phyloP scores from a whole-genome alignment of 306 rosid species.

The Castanopsis chinensis region DNA sequence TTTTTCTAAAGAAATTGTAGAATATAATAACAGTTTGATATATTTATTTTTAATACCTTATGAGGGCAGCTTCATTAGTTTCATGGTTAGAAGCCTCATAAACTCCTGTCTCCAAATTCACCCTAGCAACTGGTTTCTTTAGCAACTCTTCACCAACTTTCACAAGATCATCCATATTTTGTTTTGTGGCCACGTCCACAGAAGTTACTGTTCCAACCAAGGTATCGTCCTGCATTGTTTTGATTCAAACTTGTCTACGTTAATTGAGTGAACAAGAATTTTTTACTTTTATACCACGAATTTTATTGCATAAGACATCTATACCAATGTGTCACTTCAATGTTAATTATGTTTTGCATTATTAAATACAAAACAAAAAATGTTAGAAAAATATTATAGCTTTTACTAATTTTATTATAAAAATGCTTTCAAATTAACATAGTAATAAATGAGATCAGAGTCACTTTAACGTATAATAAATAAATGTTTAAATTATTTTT shows the following conservation, averaged over 20 bases:
- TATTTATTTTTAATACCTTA: conserved; percentile 19
- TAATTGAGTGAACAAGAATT: neutral
- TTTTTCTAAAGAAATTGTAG: neutral
- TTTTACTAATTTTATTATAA: no score
- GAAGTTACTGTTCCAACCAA: conserved; percentile 38
- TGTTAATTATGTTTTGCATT: no score
- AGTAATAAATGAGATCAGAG: no score
- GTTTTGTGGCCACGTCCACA: conserved; percentile 49
- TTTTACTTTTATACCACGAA: no score
- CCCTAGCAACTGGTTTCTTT: conserved; percentile 51
- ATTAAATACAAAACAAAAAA: no score
- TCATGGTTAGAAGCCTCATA: conserved; percentile 24
- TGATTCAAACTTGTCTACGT: neutral
- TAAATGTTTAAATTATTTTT: no score
- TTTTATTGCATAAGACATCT: no score
- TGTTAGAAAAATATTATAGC: no score
- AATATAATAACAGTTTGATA: no score
- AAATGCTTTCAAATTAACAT: no score
- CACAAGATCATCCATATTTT: conserved; percentile 49
- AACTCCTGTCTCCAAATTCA: conserved; percentile 44
- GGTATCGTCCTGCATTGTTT: conserved; percentile 51
- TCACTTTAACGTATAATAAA: no score
- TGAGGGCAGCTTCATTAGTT: conserved; percentile 55
- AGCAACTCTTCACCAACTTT: conserved; percentile 44
- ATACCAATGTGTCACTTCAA: no score